Base-by-base conservation (phyloP, 1,139 yeast species). In the Blastobotrys buckinghamii region DNA sequence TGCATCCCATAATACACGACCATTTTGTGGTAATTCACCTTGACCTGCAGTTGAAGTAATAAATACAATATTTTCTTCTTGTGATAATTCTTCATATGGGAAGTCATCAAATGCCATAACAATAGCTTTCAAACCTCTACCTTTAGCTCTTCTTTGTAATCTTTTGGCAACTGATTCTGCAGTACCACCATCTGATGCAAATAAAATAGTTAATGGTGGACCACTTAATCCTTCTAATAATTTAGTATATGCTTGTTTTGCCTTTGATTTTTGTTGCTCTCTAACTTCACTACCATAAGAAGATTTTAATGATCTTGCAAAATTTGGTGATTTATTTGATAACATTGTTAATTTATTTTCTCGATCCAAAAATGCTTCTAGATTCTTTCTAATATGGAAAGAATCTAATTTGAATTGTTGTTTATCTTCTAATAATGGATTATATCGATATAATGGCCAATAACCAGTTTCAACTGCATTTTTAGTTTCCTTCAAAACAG, bases 21-120 rank as follows among this genome's bases (percentile, higher is more conserved):
- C 97, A 65, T 89, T 92, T 59, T 88, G 92, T 41, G 97, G 97
- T 72, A 90, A 83, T 69, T 90, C 97, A 75, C 97, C 97, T 74
- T 90, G 97, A 55, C 97, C 97, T 7, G 96, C 90, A 45, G 97
- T 90, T 4, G 97, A 87, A 24, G 92, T 75, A 45, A 90, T 75
- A 58, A 90, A 84, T 16, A 87, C 81, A 53, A 90, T 77, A 65
- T 88, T 87, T 53, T 86, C 86, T 66, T 87, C 96, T 45, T 78
- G 75, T 33, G 88, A 80, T 53, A 90, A 74, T 56, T 88, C 96
- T 61, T 88, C 96, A 44, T 84, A 64, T 3, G 88, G 77, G 53
- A 84, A 70, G 58, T 89, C 96, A 67, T 90, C 97, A 88, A 90
- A 85, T 4, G 95, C 80, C 55, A 82, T 65, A 6, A 81, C 84